Evolutionary conservation across 345 rosid genomes (phyloP).

Genomic region (Salix brachista): DNA sequence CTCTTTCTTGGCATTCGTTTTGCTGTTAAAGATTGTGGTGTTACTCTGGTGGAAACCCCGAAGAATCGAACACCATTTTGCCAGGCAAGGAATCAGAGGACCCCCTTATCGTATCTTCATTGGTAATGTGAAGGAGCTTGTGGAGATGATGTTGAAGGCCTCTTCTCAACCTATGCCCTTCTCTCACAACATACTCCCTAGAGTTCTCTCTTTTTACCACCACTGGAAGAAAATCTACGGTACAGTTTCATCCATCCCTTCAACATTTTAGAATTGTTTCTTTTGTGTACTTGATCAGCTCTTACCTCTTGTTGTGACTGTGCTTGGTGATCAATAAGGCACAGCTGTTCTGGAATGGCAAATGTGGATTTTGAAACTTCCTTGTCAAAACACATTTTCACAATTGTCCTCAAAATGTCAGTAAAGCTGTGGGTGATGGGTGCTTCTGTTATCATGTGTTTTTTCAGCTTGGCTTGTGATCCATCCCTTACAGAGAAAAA

Average conservation of each 20-base stretch:
- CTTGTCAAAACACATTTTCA: neutral
- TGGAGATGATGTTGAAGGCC: slow-evolving; percentile 83
- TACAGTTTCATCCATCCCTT: slow-evolving; percentile 9
- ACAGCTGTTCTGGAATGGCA: neutral
- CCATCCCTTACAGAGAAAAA: slow-evolving; percentile 6
- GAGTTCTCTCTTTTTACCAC: slow-evolving; percentile 90
- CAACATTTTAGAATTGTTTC: neutral
- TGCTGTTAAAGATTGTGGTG: slow-evolving; percentile 46
- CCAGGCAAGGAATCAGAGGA: slow-evolving; percentile 89
- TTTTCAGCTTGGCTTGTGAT: slow-evolving; percentile 8
- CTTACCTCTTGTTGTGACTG: neutral
- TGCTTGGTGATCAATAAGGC: neutral
- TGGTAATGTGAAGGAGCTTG: slow-evolving; percentile 90
- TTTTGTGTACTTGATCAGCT: neutral
- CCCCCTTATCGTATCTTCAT: slow-evolving; percentile 95
- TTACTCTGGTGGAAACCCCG: slow-evolving; percentile 92
- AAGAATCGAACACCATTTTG: slow-evolving; percentile 86
- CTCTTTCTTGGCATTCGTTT: slow-evolving; percentile 28
- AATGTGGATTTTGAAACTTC: neutral
- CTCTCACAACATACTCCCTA: slow-evolving; percentile 96
- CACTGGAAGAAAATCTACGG: slow-evolving; percentile 98
- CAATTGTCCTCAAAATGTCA: slow-evolving; percentile 4
- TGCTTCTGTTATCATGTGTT: slow-evolving; percentile 17
- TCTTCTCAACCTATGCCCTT: slow-evolving; percentile 92
- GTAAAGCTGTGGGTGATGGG: slow-evolving; percentile 6